Base-by-base conservation (phyloP, 208 protist genomes). In the Trypanosoma lewisi region DNA sequence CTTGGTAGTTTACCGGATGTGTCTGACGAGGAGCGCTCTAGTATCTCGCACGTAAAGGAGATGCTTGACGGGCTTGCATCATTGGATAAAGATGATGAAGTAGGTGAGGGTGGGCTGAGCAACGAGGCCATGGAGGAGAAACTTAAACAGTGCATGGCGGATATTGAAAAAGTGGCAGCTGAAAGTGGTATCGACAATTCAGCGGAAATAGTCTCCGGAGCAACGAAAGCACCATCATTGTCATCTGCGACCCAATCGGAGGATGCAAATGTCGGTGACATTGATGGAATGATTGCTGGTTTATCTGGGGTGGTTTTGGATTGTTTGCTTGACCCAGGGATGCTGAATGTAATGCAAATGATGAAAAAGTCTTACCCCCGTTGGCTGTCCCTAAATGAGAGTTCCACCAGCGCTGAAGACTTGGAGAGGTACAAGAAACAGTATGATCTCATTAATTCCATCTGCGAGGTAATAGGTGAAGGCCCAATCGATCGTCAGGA, bases 311-410 rank as follows among this genome's bases (percentile, higher is more conserved):
- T 85, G 58, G 58, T 94, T 49, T 47, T 88, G n/a, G 54, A 64
- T 0, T 70, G 76, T 0, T 53, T 91, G 5, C 55, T 78, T 5
- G 54, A 92, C 52, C 78, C 82, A 11, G 41, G 90, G 51, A 79
- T 94, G 49, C 59, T 82, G 5, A 63, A 81, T 36, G 74, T 80
- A 12, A 79, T 94, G 47, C 57, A 63, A 27, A 31, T 85, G 2
- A 89, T 92, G 85, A 80, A 78, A 0, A 78, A 90, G 36, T 67
- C 78, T 0, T 94, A 90, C 67, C 70, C 49, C 17, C 63, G 73
- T 17, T 94, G 72, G 61, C 51, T 94, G 31, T 73, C 54, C 5
- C 73, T 48, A 4, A 65, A 91, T 42, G 54, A 55, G n/a, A 61
- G 52, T 4, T 51, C 51, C 37, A 51, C 87, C 6, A 52, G 56